Percentiles rank a stretch among this genome's conserved stretches.
Evolutionary conservation across 257 asterid species (phyloP).

Genomic region (Oldenlandia corymbosa): DNA sequence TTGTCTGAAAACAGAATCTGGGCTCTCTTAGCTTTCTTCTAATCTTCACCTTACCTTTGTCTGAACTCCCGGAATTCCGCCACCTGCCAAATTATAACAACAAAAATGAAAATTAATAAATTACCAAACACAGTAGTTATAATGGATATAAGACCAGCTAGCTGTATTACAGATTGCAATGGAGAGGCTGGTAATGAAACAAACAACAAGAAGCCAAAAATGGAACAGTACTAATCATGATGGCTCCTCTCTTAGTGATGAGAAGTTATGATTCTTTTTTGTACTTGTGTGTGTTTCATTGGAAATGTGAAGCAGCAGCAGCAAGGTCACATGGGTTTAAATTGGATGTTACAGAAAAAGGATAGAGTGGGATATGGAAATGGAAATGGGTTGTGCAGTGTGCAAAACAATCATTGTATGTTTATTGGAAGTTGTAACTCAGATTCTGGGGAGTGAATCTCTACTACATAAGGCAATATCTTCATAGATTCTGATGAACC

Average conservation of each 20-base stretch:
- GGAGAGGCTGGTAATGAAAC: too few species aligned
- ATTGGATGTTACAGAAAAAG: too few species aligned
- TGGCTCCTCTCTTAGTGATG: not conserved
- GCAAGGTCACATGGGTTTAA: constrained; percentile 15
- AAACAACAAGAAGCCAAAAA: constrained; percentile 10
- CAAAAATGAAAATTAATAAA: too few species aligned
- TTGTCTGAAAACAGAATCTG: constrained; percentile 91
- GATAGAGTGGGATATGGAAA: not conserved
- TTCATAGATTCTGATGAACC: constrained; percentile 19
- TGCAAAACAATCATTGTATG: constrained; percentile 8
- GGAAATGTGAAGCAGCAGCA: constrained; percentile 10
- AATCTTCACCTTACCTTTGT: constrained; percentile 68
- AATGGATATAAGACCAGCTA: not conserved
- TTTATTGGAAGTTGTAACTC: constrained; percentile 19
- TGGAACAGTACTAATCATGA: constrained; percentile 1
- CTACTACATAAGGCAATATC: constrained; percentile 15
- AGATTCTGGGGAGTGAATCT: constrained; percentile 3
- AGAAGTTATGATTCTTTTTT: not conserved
- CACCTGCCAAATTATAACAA: constrained; percentile 57
- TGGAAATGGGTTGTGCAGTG: constrained; percentile 7
- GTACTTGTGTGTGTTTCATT: constrained; percentile 8
- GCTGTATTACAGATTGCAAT: not conserved
- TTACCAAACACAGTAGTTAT: too few species aligned
- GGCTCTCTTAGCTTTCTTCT: constrained; percentile 90
- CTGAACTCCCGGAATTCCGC: constrained; percentile 57